Base-by-base conservation (phyloP, 768 basidiomycete genomes). In the Termitomyces sp. region DNA sequence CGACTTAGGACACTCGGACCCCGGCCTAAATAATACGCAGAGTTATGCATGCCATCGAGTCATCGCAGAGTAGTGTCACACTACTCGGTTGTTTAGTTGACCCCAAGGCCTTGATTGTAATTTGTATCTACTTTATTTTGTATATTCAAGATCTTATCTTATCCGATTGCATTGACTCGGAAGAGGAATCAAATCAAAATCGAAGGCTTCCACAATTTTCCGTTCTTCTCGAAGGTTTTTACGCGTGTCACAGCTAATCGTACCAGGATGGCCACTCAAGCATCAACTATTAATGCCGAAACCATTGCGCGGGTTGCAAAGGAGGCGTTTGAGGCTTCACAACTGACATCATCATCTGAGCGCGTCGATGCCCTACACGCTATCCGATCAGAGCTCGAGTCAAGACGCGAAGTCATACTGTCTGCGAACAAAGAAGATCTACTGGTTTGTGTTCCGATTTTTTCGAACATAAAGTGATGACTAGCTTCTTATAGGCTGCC, bases 321-420 rank as follows among this genome's bases (percentile, higher is more conserved):
- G 68, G 67, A 72, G 8, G 92, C 96, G 0, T 99, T 96, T 67
- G 87, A 94, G 64, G 79, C 80, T 20, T 94, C 94, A 5, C 96
- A 97, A 68, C 79, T 96, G 22, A 75, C 96, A 54, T 73, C 84
- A 22, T 71, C 87, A 1, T 64, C 76, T 0, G 86, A 92, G 62
- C 83, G 94, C 31, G 78, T 87, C 63, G 71, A 72, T 22, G 94
- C 94, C 0, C 78, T 99, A 1, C 71, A 81, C 56, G 78, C 79
- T 55, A 92, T 98, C 60, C 77, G 80, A 31, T 72, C 76, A 37
- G 83, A 87, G 49, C 82, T 99, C 36, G 81, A 82, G 43, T 69
- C 73, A 29, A 80, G 77, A 58, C 92, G 85, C 70, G 74, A 76
- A 31, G 81, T 81, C 4, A 89, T 99, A 44, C 71, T 98, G 9